phyloP scores from a whole-genome alignment of 1,284 basidiomycete genomes.

The Pseudozyma pruni region DNA sequence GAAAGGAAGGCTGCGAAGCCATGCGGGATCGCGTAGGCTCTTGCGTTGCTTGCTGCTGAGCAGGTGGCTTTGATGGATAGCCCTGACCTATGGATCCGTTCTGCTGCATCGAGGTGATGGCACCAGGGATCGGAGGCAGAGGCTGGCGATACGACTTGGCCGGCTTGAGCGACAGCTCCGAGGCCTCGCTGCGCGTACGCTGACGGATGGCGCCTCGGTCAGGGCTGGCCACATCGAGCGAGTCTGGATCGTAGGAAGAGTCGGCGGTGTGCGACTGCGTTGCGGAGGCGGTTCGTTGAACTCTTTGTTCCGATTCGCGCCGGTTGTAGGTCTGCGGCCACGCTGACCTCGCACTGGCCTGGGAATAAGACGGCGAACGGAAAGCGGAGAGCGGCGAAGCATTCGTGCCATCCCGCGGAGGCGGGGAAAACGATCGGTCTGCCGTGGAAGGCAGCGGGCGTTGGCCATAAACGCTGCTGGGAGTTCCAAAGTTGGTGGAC shows the following conservation, averaged over 20 bases:
- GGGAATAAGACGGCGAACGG: constrained; percentile 30
- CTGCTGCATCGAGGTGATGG: not conserved
- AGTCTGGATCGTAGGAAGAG: constrained; percentile 33
- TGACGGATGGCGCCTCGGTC: constrained; percentile 15
- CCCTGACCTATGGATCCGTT: constrained; percentile 12
- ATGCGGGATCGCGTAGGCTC: constrained; percentile 2
- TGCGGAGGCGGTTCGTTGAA: constrained; percentile 24
- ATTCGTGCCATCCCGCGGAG: constrained; percentile 15
- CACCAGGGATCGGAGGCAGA: constrained; percentile 35
- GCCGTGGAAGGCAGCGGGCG: constrained; percentile 37
- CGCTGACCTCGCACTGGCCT: constrained; percentile 13
- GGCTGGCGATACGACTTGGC: constrained; percentile 33
- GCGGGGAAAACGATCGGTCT: constrained; percentile 41
- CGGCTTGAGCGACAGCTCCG: constrained; percentile 21
- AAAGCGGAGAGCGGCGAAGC: constrained; percentile 36
- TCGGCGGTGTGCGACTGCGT: constrained; percentile 18
- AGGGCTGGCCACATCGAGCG: constrained; percentile 1
- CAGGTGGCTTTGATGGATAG: not conserved
- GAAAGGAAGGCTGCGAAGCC: constrained; percentile 8
- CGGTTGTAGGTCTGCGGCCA: constrained; percentile 14
- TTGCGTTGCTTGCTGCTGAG: constrained; percentile 1
- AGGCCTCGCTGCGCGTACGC: constrained; percentile 41
- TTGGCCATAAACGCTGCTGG: constrained; percentile 26
- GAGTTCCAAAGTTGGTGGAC: constrained; percentile 25
- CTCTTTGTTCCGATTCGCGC: constrained; percentile 14